Base-by-base conservation (phyloP, 345 rosid genomes). In the Eucalyptus paniculata region DNA sequence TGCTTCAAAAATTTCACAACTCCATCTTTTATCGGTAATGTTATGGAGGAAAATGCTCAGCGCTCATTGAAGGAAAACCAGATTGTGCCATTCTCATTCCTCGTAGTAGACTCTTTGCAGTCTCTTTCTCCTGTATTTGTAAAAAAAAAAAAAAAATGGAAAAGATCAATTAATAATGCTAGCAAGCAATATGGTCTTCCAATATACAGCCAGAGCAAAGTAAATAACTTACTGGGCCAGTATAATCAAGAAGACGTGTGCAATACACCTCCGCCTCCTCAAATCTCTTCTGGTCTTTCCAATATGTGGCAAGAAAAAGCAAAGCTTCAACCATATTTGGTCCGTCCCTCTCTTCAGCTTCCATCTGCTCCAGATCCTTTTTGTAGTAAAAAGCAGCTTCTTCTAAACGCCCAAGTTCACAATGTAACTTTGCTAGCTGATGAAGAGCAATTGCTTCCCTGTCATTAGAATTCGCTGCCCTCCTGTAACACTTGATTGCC, bases 221-320 rank as follows among this genome's bases (percentile, higher is more conserved):
- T 69, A 87, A 47, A 83, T 62, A 88, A 96, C 97, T 94, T 92
- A 97, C 99, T 0, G 98, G 99, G 90, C 99, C 99, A 90, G 94
- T 95, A 90, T 95, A 97, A 93, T 98, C 99, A 50, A 98, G 94
- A 87, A 97, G 98, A 88, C 99, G 99, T 54, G 98, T 96, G 89
- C 98, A 96, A 89, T 97, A 97, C 67, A 98, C 96, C 92, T 98
- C 99, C 24, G 99, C 98, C 91, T 98, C 99, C 90, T 97, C 97
- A 92, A 94, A 95, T 90, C 95, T 96, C 90, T 93, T 94, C 86
- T 91, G 94, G 65, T 91, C 92, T 89, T 93, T 96, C 90, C 94
- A 96, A 92, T 98, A 94, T 50, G 91, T 92, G 37, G 99, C 97
- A 86, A 98, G 98, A 89, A 96, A 98, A 85, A 95, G 89, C 90